These are phyloP conservation scores for Verticillium klebahnii DNA, from an alignment of 2,329 filamentous ascomycete species.

Conservation along the genomic window DNA sequence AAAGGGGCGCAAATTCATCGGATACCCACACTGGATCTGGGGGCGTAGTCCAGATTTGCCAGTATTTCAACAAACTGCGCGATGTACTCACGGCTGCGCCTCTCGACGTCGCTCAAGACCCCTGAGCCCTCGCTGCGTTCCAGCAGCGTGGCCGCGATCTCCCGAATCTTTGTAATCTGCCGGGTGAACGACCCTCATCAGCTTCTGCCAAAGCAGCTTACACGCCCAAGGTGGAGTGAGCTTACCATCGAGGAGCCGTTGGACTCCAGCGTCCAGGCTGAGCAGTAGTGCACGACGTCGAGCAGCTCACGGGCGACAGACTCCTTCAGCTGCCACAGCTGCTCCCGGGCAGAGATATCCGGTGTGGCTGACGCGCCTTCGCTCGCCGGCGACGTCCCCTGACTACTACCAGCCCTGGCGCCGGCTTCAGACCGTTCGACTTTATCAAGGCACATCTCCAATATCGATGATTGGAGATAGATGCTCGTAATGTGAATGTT, in stretches of 20 bases:
- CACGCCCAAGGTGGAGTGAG: not conserved
- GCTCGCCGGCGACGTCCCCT: not conserved
- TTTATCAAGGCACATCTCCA: conserved; percentile 13
- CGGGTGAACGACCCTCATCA: not conserved
- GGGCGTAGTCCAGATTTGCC: conserved; percentile 1
- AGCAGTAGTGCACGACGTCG: conserved; percentile 10
- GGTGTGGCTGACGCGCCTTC: not conserved
- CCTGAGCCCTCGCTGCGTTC: conserved; percentile 5
- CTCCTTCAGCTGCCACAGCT: conserved; percentile 6
- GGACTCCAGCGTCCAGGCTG: conserved; percentile 13
- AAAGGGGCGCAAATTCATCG: not conserved
- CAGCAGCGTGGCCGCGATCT: conserved; percentile 18
- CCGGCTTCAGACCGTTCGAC: not conserved
- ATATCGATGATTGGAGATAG: conserved; percentile 17
- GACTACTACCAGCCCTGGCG: not conserved
- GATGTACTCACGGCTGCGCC: conserved; percentile 4
- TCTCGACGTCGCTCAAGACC: not conserved
- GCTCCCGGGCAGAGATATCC: not conserved
- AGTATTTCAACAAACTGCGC: conserved; percentile 3
- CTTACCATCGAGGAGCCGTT: conserved; percentile 16
- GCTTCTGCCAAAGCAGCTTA: not conserved
- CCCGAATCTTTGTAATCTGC: conserved; percentile 16
- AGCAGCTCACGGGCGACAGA: conserved; percentile 10
- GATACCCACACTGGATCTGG: not conserved
- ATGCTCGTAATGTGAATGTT: conserved; percentile 19